These are phyloP conservation scores for Scheffersomyces parashehatae DNA, from an alignment of 1,139 yeast genomes.

Conservation along the genomic window DNA sequence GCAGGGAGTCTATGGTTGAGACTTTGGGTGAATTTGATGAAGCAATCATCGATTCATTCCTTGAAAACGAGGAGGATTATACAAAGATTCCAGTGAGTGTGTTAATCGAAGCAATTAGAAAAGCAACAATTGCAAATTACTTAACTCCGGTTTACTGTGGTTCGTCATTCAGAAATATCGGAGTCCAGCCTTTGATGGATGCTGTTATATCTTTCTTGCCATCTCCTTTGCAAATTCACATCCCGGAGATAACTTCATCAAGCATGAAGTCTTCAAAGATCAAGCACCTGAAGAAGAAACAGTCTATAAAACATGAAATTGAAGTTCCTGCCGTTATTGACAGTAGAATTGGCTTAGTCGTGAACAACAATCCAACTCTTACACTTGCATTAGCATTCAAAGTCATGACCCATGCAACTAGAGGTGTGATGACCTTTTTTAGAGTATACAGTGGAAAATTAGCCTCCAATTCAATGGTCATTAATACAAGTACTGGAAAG, in stretches of 20 bases:
- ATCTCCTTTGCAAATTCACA: slow-evolving; percentile 64
- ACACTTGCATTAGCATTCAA: slow-evolving; percentile 89
- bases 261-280: slow-evolving; percentile 11
- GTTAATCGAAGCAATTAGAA: slow-evolving; percentile 59
- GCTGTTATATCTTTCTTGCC: slow-evolving; percentile 79
- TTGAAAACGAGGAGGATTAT: slow-evolving; percentile 72
- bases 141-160: slow-evolving; percentile 89
- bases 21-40: slow-evolving; percentile 84
- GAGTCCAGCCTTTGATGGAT: slow-evolving; percentile 92
- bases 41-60: slow-evolving; percentile 67
- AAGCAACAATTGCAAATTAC: slow-evolving; percentile 56
- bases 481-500: slow-evolving; percentile 71
- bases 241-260: slow-evolving; percentile 54
- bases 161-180: slow-evolving; percentile 87
- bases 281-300: slow-evolving; percentile 16
- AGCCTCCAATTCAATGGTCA: slow-evolving; percentile 58
- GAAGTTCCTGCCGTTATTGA: slow-evolving; percentile 39
- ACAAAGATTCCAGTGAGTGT: slow-evolving; percentile 55
- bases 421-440: slow-evolving; percentile 84
- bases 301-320: slow-evolving; percentile 12
- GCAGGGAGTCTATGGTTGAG: slow-evolving; percentile 79
- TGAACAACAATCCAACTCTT: slow-evolving; percentile 56
- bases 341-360: slow-evolving; percentile 45
- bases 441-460: slow-evolving; percentile 85
- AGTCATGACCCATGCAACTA: slow-evolving; percentile 79